Base-by-base conservation (phyloP, 371 early-diverging fungal genomes). In the Circinella umbellata region DNA sequence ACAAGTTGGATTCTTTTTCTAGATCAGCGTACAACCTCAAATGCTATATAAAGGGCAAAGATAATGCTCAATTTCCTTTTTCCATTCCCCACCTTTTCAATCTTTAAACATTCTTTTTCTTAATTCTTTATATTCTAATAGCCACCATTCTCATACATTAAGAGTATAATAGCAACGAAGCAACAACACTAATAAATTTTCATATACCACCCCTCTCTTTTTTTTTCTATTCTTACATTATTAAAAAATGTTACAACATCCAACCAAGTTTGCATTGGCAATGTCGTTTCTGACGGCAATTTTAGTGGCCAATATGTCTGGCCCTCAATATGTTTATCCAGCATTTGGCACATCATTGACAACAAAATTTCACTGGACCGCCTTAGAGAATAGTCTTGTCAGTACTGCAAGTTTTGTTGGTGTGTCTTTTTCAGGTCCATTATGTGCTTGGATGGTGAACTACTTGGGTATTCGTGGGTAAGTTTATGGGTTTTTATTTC, bases 321-420 rank as follows among this genome's bases (percentile, higher is more conserved):
- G 83, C 3, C 81, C 83, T 20, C 83, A 83, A 69, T 83, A 83
- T 46, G 76, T 83, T 35, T 83, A 78, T 67, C 83, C 83, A 14
- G 73, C 76, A 18, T 80, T 76, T 57, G 81, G 83, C 8, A 78
- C 78, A 42, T 68, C 78, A 7, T 63, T 83, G 15, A 69, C 79
- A 17, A 70, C 77, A 36, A 63, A 74, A 20, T 80, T 83, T 46
- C 62, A 72, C 27, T 83, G 83, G 83, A 61, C 80, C 27, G 76
- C 80, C 14, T 14, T 83, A 17, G 74, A 80, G 39, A 78, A 79
- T 57, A 83, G 83, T 69, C 42, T 83, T 42, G 83, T 83, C 70
- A 83, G 81, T 63, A 83, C 83, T 17, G 79, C 83, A 14, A 75
- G 75, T 39, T 83, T 83, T 61, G 48, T 83, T 14, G 83, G 83